phyloP scores from a whole-genome alignment of 164 flowering plant genomes.

The Santalum album region DNA sequence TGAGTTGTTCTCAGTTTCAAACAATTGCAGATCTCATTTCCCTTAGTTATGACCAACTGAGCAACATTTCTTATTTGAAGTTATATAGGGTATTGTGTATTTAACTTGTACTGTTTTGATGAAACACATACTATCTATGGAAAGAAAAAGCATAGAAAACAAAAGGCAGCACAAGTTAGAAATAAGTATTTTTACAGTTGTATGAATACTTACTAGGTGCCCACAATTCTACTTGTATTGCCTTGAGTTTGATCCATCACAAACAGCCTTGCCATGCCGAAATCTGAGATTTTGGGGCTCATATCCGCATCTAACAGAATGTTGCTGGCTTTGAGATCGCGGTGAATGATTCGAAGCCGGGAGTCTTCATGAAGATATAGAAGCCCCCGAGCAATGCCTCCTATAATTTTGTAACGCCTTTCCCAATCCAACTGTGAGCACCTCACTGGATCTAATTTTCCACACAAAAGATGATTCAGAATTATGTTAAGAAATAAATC shows the following conservation, averaged over 20 bases:
- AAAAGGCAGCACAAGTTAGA: not conserved
- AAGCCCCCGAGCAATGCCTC: constrained; percentile 40
- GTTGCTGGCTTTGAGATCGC: constrained; percentile 41
- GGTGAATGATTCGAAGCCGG: constrained; percentile 33
- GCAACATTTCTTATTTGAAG: too few relatives aligned
- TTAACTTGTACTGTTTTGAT: too few relatives aligned
- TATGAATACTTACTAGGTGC: constrained; percentile 21
- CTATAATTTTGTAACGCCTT: constrained; percentile 23
- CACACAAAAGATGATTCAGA: not conserved
- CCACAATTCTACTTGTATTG: constrained; percentile 13
- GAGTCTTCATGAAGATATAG: constrained; percentile 50
- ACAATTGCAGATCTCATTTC: too few relatives aligned
- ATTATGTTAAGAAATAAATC: too few relatives aligned
- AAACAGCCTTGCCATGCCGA: constrained; percentile 28
- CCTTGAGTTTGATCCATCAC: constrained; percentile 13
- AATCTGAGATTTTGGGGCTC: constrained; percentile 28
- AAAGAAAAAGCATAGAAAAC: too few relatives aligned
- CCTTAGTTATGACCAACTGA: too few relatives aligned
- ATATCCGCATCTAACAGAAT: constrained; percentile 27
- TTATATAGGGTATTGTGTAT: too few relatives aligned
- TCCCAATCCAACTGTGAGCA: constrained; percentile 16
- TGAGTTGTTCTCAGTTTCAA: too few relatives aligned
- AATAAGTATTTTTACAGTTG: not conserved
- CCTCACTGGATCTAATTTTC: constrained; percentile 10
- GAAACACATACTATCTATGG: too few relatives aligned